Conservation (phyloP, 164 flowering plant genomes). For the Echeveria elegans region DNA sequence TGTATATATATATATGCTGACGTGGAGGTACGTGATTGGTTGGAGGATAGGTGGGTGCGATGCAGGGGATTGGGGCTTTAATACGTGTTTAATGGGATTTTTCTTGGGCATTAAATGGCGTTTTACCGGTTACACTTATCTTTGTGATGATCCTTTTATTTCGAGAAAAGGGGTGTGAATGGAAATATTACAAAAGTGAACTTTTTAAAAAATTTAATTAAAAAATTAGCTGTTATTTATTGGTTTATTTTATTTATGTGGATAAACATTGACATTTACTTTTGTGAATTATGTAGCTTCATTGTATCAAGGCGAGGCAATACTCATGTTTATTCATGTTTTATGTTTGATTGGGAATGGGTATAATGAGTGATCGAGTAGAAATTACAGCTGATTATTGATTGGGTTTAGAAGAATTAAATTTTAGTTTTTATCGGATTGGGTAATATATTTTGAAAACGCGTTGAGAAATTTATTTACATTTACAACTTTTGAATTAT, state of each 20-base stretch:
- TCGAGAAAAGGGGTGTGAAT: not conserved
- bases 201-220: not conserved
- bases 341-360: too few relatives aligned
- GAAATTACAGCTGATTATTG: too few relatives aligned
- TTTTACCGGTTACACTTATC: constrained; percentile 2
- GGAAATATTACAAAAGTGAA: not conserved
- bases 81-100: not conserved
- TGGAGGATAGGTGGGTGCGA: not conserved
- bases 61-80: not conserved
- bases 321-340: too few relatives aligned
- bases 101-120: not conserved
- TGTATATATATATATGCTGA: not conserved
- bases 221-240: not conserved
- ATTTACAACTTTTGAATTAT: too few relatives aligned
- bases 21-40: not conserved
- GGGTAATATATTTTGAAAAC: too few relatives aligned
- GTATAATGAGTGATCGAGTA: too few relatives aligned
- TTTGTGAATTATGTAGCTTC: too few relatives aligned
- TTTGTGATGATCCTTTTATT: constrained; percentile 5
- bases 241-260: not conserved
- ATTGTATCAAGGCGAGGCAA: too few relatives aligned
- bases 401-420: too few relatives aligned
- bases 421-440: too few relatives aligned
- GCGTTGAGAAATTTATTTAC: too few relatives aligned
- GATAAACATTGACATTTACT: not conserved